Percentiles rank a stretch among this genome's conserved stretches.
These are phyloP conservation scores for Aspergillus udagawae DNA, from an alignment of 2,329 filamentous ascomycete genomes.

Conservation along the genomic window DNA sequence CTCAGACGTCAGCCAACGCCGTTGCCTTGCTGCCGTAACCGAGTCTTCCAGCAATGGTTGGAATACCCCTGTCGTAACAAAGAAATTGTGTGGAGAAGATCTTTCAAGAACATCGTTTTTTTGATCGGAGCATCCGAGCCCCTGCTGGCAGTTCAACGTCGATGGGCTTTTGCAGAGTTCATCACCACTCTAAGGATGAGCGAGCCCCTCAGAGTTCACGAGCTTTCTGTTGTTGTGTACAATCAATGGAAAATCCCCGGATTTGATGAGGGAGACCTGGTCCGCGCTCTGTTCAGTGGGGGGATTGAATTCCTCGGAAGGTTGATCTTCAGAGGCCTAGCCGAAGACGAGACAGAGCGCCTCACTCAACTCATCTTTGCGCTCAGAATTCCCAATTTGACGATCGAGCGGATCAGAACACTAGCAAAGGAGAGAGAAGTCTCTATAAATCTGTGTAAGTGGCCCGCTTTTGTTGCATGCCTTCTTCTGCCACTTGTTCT, in stretches of 20 bases:
- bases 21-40: slow-evolving; percentile 7
- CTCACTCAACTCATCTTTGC: slow-evolving; percentile 5
- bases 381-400: slow-evolving; percentile 4
- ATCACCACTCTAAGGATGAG: slow-evolving; percentile 8
- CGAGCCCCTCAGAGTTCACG: slow-evolving; percentile 8
- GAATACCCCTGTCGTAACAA: slow-evolving; percentile 4
- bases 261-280: slow-evolving; percentile 13
- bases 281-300: slow-evolving; percentile 11
- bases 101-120: slow-evolving; percentile 9
- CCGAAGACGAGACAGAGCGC: slow-evolving; percentile 5
- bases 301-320: slow-evolving; percentile 12
- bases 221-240: slow-evolving; percentile 11
- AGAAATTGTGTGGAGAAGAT: slow-evolving; percentile 6
- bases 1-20: slow-evolving; percentile 8
- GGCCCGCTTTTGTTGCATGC: not conserved
- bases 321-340: slow-evolving; percentile 13
- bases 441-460: slow-evolving; percentile 11
- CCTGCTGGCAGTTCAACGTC: slow-evolving; percentile 10
- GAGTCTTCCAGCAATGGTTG: slow-evolving; percentile 1
- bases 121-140: slow-evolving; percentile 11
- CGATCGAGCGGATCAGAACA: slow-evolving; percentile 8
- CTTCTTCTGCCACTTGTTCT: not conserved
- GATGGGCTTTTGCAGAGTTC: slow-evolving; percentile 11
- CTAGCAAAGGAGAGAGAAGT: slow-evolving; percentile 5
- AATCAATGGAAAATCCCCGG: slow-evolving; percentile 14